Evolutionary conservation across 768 basidiomycete genomes (phyloP).

Genomic region (Mrakia blollopis): DNA sequence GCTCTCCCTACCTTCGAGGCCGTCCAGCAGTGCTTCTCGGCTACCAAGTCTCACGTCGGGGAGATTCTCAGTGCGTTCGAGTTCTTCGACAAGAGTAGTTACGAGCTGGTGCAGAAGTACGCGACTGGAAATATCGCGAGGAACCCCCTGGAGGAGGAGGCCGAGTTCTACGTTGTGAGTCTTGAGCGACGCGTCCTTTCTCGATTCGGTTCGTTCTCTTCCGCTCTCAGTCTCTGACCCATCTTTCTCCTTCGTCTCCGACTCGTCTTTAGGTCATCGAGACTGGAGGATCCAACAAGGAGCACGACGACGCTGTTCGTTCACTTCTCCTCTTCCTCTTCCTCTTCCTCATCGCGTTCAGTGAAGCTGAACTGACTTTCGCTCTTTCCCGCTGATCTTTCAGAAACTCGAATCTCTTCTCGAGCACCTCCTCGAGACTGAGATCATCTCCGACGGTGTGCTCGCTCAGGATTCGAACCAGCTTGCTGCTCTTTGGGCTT

Average conservation of each 20-base stretch:
- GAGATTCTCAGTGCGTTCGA: slow-evolving; percentile 98
- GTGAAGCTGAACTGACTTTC: not conserved
- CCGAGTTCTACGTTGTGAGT: slow-evolving; percentile 63
- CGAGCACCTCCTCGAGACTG: slow-evolving; percentile 67
- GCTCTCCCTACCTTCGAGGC: slow-evolving; percentile 81
- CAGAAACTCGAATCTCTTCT: slow-evolving; percentile 82
- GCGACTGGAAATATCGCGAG: slow-evolving; percentile 31
- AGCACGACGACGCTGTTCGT: slow-evolving; percentile 86
- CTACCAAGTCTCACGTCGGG: slow-evolving; percentile 72
- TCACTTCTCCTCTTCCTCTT: not conserved
- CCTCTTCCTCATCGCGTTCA: not conserved
- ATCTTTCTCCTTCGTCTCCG: not conserved
- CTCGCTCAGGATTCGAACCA: slow-evolving; percentile 86
- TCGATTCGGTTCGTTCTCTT: no score
- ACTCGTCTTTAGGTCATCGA: slow-evolving; percentile 61
- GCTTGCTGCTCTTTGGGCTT: slow-evolving; percentile 80
- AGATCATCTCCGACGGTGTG: slow-evolving; percentile 82
- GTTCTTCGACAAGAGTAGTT: slow-evolving; percentile 82
- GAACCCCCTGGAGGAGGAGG: slow-evolving; percentile 59
- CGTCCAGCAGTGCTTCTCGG: slow-evolving; percentile 76
- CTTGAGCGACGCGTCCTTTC: no score
- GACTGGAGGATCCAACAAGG: slow-evolving; percentile 85
- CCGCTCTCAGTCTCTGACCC: no score
- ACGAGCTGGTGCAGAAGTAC: slow-evolving; percentile 58
- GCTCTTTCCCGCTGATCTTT: not conserved